These are phyloP conservation scores for Wickerhamomyces queroliae DNA, from an alignment of 805 yeast species.

Conservation along the genomic window DNA sequence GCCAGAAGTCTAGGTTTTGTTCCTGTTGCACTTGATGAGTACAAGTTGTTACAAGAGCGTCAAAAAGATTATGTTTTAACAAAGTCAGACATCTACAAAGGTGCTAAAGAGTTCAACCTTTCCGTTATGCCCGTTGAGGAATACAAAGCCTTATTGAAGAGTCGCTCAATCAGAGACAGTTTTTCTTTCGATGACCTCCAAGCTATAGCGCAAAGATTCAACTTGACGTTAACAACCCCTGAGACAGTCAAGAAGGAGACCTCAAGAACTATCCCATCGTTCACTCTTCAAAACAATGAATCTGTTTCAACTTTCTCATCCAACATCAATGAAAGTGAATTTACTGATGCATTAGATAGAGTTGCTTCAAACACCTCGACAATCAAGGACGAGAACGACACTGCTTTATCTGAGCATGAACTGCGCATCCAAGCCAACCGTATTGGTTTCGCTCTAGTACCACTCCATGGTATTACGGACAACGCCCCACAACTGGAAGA, in stretches of 20 bases:
- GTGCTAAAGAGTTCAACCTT: too few relatives aligned
- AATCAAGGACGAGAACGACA: constrained; percentile 6
- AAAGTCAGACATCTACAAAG: constrained; percentile 26
- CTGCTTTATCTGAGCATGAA: constrained; percentile 12
- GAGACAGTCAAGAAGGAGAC: constrained; percentile 5
- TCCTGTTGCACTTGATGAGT: constrained; percentile 28
- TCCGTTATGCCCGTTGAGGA: constrained; percentile 40
- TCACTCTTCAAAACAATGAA: constrained; percentile 7
- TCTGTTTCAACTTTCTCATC: constrained; percentile 21
- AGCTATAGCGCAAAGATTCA: constrained; percentile 28
- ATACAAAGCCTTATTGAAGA: constrained; percentile 29
- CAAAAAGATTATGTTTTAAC: constrained; percentile 26
- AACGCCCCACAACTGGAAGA: constrained; percentile 2
- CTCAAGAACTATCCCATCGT: constrained; percentile 6
- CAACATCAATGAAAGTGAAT: constrained; percentile 22
- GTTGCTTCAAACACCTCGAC: constrained; percentile 21
- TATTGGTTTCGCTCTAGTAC: constrained; percentile 14
- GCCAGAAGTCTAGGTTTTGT: constrained; percentile 29
- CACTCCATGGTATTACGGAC: neutral
- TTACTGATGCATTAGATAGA: constrained; percentile 25
- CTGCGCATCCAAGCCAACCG: constrained; percentile 12
- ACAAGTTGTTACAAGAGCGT: constrained; percentile 23
- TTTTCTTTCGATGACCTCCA: constrained; percentile 26
- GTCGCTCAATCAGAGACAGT: constrained; percentile 16
- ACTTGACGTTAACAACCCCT: constrained; percentile 28